Evolutionary conservation across 2,329 filamentous ascomycete species (phyloP), one percentile per base, ranked within the genome.

Genomic region (Diaporthe velutina): DNA sequence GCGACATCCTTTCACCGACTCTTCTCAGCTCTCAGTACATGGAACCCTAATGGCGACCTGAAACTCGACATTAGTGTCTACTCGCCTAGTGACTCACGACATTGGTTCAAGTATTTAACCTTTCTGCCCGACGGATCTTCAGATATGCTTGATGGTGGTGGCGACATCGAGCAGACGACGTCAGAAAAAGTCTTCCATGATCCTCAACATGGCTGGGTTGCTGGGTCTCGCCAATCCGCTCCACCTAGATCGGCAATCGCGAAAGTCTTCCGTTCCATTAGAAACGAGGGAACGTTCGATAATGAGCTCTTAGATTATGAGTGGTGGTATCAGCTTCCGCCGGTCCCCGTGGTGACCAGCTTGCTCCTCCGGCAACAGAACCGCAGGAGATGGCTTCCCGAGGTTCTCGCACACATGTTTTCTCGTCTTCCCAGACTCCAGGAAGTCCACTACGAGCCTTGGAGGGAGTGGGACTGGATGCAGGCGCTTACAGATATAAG

Each of bases 361-460:
- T 3, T 66, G 28, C 28, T 66, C 7, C 60, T 66, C 22, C 60
- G 60, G 6, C 60, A 66, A 48, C 40, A 66, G 22, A 66, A 17
- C 15, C 60, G 60, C 40, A 40, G 40, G 17, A 5, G 4, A 22
- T 66, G 40, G n/a, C n/a, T n/a, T n/a, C n/a, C n/a, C n/a, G n/a
- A n/a, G n/a, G n/a, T n/a, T n/a, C n/a, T n/a, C n/a, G n/a, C n/a
- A n/a, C n/a, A n/a, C n/a, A n/a, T 83, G 77, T 76, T 82, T 77
- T 52, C 75, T 74, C 78, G n/a, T 73, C 77, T 82, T 70, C 81
- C 81, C 60, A 79, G 76, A 70, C 77, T 83, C 61, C 76, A 79
- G 74, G 79, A 80, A 76, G 48, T 83, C 61, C 76, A 81, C 73
- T 82, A 82, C 75, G 79, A 83, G 74, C 80, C 79, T 68, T 82